Percentiles rank a stretch among this genome's conserved stretches.
Conservation (phyloP, 2,329 filamentous ascomycete species). For the Nannizzia gypsea region DNA sequence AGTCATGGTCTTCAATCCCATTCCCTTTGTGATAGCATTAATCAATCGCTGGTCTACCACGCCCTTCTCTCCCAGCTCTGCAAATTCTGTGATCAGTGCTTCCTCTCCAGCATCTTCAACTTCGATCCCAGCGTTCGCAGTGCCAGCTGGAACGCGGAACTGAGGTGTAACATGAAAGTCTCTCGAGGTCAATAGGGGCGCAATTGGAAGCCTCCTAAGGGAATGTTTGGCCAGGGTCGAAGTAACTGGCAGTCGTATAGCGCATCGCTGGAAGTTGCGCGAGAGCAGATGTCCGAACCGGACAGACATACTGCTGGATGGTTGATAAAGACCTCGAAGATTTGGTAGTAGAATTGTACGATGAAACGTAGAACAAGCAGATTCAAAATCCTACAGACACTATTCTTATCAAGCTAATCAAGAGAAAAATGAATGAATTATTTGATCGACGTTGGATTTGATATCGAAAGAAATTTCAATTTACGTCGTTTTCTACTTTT, state of each 20-base stretch:
- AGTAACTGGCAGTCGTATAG: slow-evolving; percentile 21
- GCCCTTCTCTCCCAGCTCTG: slow-evolving; percentile 26
- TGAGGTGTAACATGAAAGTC: slow-evolving; percentile 24
- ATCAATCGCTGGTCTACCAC: slow-evolving; percentile 55
- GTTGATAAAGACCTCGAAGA: not conserved
- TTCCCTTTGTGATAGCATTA: slow-evolving; percentile 53
- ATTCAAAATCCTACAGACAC: not conserved
- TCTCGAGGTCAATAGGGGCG: slow-evolving; percentile 16
- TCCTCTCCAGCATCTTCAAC: slow-evolving; percentile 9
- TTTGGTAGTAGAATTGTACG: not conserved
- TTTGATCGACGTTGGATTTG: not conserved
- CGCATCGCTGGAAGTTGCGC: slow-evolving; percentile 26
- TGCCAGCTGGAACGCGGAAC: slow-evolving; percentile 18
- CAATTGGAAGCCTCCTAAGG: slow-evolving; percentile 17
- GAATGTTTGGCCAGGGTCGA: slow-evolving; percentile 17
- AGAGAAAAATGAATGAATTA: not conserved
- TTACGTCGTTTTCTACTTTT: not conserved
- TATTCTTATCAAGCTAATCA: not conserved
- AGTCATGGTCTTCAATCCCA: slow-evolving; percentile 79
- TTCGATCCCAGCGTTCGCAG: slow-evolving; percentile 15
- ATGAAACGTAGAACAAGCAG: not conserved
- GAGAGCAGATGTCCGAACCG: slow-evolving; percentile 28
- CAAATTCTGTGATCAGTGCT: slow-evolving; percentile 27
- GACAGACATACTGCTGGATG: slow-evolving; percentile 25
- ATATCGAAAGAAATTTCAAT: not conserved